A percentile compares a stretch with the other conserved stretches of the same genome.
phyloP scores from a whole-genome alignment of 2,329 filamentous ascomycete genomes.

The Fusarium palustre region DNA sequence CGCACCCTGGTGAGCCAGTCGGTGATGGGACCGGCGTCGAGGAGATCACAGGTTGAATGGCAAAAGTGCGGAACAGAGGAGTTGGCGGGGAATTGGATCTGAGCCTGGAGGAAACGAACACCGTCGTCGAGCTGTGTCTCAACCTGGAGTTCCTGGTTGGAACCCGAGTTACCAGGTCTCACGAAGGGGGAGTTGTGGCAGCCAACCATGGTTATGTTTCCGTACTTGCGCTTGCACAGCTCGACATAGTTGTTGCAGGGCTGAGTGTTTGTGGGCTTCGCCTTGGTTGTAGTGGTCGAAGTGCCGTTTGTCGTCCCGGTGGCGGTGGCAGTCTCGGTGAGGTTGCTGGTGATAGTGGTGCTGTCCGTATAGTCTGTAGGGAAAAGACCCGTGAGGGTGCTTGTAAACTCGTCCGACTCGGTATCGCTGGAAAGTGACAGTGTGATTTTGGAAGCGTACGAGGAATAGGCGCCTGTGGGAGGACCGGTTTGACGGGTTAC shows the following conservation, averaged over 20 bases:
- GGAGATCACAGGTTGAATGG: slow-evolving; percentile 83
- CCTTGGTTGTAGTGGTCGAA: slow-evolving; percentile 44
- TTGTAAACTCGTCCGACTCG: slow-evolving; percentile 51
- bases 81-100: slow-evolving; percentile 69
- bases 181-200: slow-evolving; percentile 88
- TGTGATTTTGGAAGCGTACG: slow-evolving; percentile 46
- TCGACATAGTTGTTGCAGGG: slow-evolving; percentile 84
- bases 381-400: slow-evolving; percentile 58
- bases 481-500: slow-evolving; percentile 54
- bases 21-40: slow-evolving; percentile 83
- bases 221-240: slow-evolving; percentile 80
- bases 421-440: slow-evolving; percentile 27
- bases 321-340: slow-evolving; percentile 54
- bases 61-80: slow-evolving; percentile 76
- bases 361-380: slow-evolving; percentile 52
- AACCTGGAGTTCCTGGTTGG: slow-evolving; percentile 79
- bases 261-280: slow-evolving; percentile 73
- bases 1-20: slow-evolving; percentile 76
- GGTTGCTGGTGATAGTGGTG: slow-evolving; percentile 52
- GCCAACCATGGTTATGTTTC: slow-evolving; percentile 82
- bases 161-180: slow-evolving; percentile 74
- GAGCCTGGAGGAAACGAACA: slow-evolving; percentile 71
- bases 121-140: slow-evolving; percentile 82
- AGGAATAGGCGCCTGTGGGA: slow-evolving; percentile 45
- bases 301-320: slow-evolving; percentile 50